Base-by-base conservation (phyloP, 768 basidiomycete species). In the Tylopilus intermedius region DNA sequence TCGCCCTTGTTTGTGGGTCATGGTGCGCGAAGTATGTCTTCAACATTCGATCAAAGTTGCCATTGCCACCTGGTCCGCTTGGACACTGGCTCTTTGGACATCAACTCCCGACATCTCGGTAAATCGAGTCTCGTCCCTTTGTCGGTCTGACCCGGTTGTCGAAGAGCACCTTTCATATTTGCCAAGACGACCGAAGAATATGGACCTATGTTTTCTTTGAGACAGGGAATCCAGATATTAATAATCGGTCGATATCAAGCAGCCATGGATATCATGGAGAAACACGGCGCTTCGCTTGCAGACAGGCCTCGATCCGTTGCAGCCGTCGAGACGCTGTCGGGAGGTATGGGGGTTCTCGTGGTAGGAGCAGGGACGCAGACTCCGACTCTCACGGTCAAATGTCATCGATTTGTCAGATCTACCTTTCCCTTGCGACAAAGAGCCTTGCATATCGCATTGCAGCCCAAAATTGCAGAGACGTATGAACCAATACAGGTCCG, bases 181-280 rank as follows among this genome's bases (percentile, higher is more conserved):
- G 78, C 83, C 32, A 72, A 78, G 59, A 79, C 80, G 76, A 80
- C 77, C 2, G 72, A 82, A 59, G 60, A 74, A 54, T 84, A 84
- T 58, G 83, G 83, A 0, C 82, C 83, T 0, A 72, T 85, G 0
- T 81, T 83, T 55, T 74, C 78, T 0, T 62, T 84, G 1, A 72
- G 75, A 5, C 77, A 79, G 56, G 82, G 83, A 0, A 6, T 33
- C 10, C 40, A 39, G 2, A 9, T 52, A 3, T 62, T 57, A 1
- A 24, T 67, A 8, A 62, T 67, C 6, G 67, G 64, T 1, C 61
- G 66, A 44, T 48, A 67, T 42, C 54, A 35, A 61, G 72, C 71
- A 5, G 74, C 71, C 1, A 53, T 66, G 24, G 74, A 75, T 7
- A 71, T 76, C 44, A 66, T 75, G 67, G 68, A 71, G 50, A 76